Base-by-base conservation (phyloP, 345 rosid genomes). In the Jatropha curcas region DNA sequence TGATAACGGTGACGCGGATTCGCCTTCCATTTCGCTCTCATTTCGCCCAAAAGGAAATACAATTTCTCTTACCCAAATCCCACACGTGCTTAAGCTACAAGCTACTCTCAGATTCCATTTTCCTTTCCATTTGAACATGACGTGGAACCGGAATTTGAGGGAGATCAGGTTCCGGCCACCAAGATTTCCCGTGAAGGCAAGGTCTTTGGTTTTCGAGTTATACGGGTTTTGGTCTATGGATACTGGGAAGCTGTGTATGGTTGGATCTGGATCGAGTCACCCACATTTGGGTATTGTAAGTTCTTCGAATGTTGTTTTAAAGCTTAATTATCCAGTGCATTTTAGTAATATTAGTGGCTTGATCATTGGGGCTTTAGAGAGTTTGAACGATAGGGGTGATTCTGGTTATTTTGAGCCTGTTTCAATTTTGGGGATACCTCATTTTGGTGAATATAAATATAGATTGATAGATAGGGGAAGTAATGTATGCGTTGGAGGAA, bases 231-330 rank as follows among this genome's bases (percentile, higher is more conserved):
- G 92, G 98, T 87, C 91, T 3, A 80, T 86, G 77, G 74, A 87
- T 61, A 78, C 84, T n/a, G 93, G 95, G 72, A 83, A 77, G 79
- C 86, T 92, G 35, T 94, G 98, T 82, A 81, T 90, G 95, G 89
- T 94, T 34, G 97, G 97, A 86, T 89, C 97, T 69, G 84, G 87
- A 19, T 53, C 74, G 63, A 71, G 61, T 43, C 43, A 50, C 17
- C 62, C 55, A 5, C 71, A 69, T 72, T 73, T 74, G 33, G 88
- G 91, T 58, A 76, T 39, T 65, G 68, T 73, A 19, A 69, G 68
- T 71, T 39, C 71, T 50, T 60, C 73, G 25, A 59, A 83, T 79
- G 92, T 68, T 74, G 88, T 84, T 79, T 81, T 94, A 41, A 74
- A 86, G 91, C 87, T 90, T 65, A 81, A 80, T 71, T 90, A 84